Evolutionary conservation across 2,329 filamentous ascomycete genomes (phyloP).

Genomic region (Rutstroemia sp.): DNA sequence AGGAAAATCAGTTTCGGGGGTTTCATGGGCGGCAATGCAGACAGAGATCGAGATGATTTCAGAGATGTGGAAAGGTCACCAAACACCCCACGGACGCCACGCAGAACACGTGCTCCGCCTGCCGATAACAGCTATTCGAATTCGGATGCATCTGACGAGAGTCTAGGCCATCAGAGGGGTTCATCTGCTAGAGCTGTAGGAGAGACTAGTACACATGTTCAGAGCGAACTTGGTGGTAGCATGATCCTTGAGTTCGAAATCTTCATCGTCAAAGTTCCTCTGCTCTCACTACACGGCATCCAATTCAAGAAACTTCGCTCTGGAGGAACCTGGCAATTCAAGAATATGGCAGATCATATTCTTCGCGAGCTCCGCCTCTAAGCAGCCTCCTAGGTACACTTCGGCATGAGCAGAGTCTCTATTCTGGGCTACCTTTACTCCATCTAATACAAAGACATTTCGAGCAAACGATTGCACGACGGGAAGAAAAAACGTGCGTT

Average conservation of each 20-base stretch:
- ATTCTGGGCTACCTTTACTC: background rate
- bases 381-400: background rate
- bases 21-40: constrained; percentile 43
- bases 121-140: constrained; percentile 72
- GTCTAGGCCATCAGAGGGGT: constrained; percentile 48
- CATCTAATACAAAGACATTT: background rate
- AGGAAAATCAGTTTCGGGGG: constrained; percentile 81
- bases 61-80: constrained; percentile 51
- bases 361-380: constrained; percentile 70
- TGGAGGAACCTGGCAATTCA: constrained; percentile 97
- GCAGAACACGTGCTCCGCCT: constrained; percentile 31
- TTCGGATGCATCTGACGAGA: constrained; percentile 80
- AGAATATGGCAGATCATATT: constrained; percentile 96
- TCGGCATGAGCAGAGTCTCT: background rate
- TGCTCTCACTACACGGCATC: constrained; percentile 87
- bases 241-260: constrained; percentile 90
- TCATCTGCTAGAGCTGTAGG: constrained; percentile 58
- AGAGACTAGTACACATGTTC: constrained; percentile 87
- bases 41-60: constrained; percentile 65
- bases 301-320: constrained; percentile 90
- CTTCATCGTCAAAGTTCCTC: constrained; percentile 92
- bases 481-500: background rate
- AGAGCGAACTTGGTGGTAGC: constrained; percentile 78
- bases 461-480: background rate
- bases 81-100: constrained; percentile 39